Evolutionary conservation across 371 early-diverging fungal species (phyloP), one percentile per base, ranked within the genome.

Genomic region (Parasitella parasitica): DNA sequence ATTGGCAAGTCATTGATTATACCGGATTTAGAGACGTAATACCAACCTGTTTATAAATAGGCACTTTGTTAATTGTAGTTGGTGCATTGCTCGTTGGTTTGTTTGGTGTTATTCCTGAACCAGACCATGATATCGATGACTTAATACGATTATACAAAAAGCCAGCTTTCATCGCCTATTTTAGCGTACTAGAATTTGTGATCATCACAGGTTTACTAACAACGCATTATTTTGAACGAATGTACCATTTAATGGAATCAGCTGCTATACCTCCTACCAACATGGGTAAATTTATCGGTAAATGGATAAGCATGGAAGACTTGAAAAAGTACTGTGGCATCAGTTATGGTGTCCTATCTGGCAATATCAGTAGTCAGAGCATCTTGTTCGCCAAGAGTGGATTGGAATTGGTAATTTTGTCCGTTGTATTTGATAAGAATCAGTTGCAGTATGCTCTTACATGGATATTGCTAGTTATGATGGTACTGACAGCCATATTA

Each of bases 331-430:
- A 72, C 18, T 62, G 77, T 54, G 82, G 82, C 28, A 70, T 81
- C 39, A 80, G 82, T 41, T 93, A 86, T 53, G 93, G 92, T 22
- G 70, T 88, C 20, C 63, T 91, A 4, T 80, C 86, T 24, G 92
- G 90, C 16, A 85, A 89, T 59, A 77, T 93, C 15, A 89, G 91
- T 52, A 88, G 89, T 50, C 92, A 92, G 59, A 85, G 87, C 5
- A 68, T 93, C 49, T 67, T 93, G 27, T 90, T 92, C 73, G 92
- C 92, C 54, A 93, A 93, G 64, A 89, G 89, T 49, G 92, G 92
- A 7, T 72, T 92, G 6, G 92, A 92, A 49, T 70, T 93, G 50
- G 61, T 93, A 48, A 73, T 88, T 12, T 66, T 92, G 16, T 86
- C 89, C 0, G 61, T 89, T 22, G 56, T 83, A 1, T 69, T 73